Conservation (phyloP, 1,284 basidiomycete genomes). For the Ceratobasidium sp. region DNA sequence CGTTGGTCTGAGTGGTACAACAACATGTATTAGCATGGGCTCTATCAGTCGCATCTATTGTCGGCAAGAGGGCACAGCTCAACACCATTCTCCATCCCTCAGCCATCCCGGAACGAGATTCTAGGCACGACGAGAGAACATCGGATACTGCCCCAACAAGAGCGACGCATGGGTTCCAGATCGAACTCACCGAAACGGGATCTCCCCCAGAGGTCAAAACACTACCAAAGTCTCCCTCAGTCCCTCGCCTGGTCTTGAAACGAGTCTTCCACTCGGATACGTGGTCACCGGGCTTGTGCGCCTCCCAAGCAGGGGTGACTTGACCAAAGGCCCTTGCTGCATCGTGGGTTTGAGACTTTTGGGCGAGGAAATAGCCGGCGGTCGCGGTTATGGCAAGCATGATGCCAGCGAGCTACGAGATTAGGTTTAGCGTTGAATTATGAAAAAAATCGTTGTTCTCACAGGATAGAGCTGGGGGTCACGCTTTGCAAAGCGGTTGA, state of each 20-base stretch:
- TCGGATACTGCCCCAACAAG: conserved; percentile 3
- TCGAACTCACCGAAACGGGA: conserved; percentile 13
- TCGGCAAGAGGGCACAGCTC: not conserved
- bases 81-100: conserved; percentile 31
- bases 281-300: conserved; percentile 33
- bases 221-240: conserved; percentile 26
- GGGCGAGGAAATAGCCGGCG: conserved; percentile 33
- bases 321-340: conserved; percentile 27
- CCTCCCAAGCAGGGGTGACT: conserved; percentile 36
- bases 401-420: conserved; percentile 27
- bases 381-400: conserved; percentile 28
- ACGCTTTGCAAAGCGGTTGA: conserved; percentile 40
- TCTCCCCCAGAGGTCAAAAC: conserved; percentile 12
- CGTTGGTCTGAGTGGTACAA: not conserved
- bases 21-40: conserved; percentile 4
- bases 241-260: conserved; percentile 33
- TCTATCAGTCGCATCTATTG: not conserved
- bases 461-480: conserved; percentile 41
- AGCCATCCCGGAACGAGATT: conserved; percentile 29
- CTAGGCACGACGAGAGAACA: conserved; percentile 11
- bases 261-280: conserved; percentile 37
- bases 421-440: not conserved
- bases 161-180: not conserved
- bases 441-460: not conserved
- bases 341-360: conserved; percentile 31